Base-by-base conservation (phyloP, 2,329 filamentous ascomycete species). In the Colletotrichum gigasporum region DNA sequence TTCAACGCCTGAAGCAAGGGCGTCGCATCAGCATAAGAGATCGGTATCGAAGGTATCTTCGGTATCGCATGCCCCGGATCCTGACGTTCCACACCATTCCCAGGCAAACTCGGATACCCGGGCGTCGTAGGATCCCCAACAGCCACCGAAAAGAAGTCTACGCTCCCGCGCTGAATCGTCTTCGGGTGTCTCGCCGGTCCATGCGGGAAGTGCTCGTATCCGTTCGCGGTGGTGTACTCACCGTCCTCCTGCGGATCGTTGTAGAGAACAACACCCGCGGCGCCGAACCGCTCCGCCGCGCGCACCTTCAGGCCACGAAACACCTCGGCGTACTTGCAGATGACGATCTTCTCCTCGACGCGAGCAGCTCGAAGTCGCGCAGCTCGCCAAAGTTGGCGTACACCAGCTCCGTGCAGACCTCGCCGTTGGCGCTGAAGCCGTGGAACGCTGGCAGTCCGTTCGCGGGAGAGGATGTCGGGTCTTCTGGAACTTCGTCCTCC, bases 291-390 rank as follows among this genome's bases (percentile, higher is more conserved):
- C 74, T 91, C 85, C 5, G 91, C 90, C 51, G 90, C 83, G 76
- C 91, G 91, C 53, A 93, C 85, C 73, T 92, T 93, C 53, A 93
- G 77, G 1, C 90, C 91, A 64, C 91, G 82, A 77, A 92, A 92
- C 45, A 90, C 83, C n/a, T 80, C 78, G 7, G 90, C 90, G 73
- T 93, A 93, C 74, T 90, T 91, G 39, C 82, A 85, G 58, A 93
- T 76, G 0, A 88, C 89, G 68, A 93, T 91, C 75, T 91, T 92
- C 26, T 90, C 90, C 62, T 85, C 73, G 16, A 92, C 51, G 85
- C 72, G n/a, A 92, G 79, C 61, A 90, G 87, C 69, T 91, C 85
- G 66, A 86, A 93, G 71, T 93, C 90, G 51, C 81, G 72, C 69
- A 84, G 90, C 2, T 87, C 90, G 32, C 90, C 90, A 69, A 90